A percentile compares a stretch with the other conserved stretches of the same genome.
These are phyloP conservation scores for Dacryopinax spathularia DNA, from an alignment of 768 basidiomycete species.

Conservation along the genomic window DNA sequence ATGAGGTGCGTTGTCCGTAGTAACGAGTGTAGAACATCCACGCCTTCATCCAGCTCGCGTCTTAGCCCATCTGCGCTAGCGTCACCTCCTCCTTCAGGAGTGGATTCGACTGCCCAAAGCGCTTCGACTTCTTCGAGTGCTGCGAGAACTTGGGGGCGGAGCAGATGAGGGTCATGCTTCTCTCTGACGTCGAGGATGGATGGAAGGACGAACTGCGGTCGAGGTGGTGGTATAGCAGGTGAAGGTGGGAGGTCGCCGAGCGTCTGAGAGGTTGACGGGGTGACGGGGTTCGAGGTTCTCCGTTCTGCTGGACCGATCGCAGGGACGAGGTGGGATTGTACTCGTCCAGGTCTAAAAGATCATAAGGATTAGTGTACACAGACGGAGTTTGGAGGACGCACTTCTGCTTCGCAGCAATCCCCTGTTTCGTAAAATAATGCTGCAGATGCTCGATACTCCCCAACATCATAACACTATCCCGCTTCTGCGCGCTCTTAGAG, in stretches of 20 bases:
- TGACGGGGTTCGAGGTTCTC: slow-evolving; percentile 30
- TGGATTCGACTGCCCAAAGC: slow-evolving; percentile 41
- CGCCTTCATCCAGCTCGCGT: slow-evolving; percentile 11
- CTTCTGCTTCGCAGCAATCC: slow-evolving; percentile 58
- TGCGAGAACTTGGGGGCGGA: slow-evolving; percentile 63
- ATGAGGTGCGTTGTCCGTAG: slow-evolving; percentile 70
- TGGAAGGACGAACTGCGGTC: slow-evolving; percentile 32
- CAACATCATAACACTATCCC: slow-evolving; percentile 83
- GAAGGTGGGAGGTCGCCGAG: slow-evolving; percentile 54
- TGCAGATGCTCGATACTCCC: slow-evolving; percentile 96
- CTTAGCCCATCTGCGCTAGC: not conserved
- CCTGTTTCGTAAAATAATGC: slow-evolving; percentile 85
- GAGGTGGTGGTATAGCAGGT: slow-evolving; percentile 38
- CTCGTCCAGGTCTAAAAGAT: slow-evolving; percentile 9
- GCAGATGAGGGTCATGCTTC: slow-evolving; percentile 61
- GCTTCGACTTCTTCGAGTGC: slow-evolving; percentile 51
- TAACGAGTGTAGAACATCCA: slow-evolving; percentile 56
- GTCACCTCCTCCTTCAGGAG: not conserved
- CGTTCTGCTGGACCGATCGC: slow-evolving; percentile 46
- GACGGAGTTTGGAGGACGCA: slow-evolving; percentile 28
- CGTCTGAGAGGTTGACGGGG: slow-evolving; percentile 30
- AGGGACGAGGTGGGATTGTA: slow-evolving; percentile 38
- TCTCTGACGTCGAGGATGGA: slow-evolving; percentile 43
- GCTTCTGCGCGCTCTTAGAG: slow-evolving; percentile 79
- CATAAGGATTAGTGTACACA: slow-evolving; percentile 7